Base-by-base conservation (phyloP, 73 alveolate genomes). In the Loxodes magnus region DNA sequence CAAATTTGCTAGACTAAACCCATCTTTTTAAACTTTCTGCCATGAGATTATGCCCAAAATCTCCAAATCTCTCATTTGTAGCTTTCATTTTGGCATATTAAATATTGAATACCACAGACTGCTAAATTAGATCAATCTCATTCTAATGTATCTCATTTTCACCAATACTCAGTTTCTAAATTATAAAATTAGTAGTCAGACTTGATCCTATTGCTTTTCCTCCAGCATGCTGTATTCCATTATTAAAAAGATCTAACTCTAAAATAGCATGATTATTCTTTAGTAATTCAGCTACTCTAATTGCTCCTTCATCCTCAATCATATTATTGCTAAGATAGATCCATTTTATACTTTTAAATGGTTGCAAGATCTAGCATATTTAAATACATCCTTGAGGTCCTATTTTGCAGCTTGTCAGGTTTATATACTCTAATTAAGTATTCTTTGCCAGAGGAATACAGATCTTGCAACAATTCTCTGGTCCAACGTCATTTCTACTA, bases 221-320 rank as follows among this genome's bases (percentile, higher is more conserved):
- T 25, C 83, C 90, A 28, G 24, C 67, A 22, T 48, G 71, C 5
- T 71, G 33, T 17, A 75, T 51, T 1, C 65, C 68, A 25, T 78
- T 67, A 43, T 71, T 67, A 49, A 75, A 75, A 2, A 75, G 43
- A 28, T 75, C 90, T 14, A 75, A 60, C 39, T 75, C 83, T 10
- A 30, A 35, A 7, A 75, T 35, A 42, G 74, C 25, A 19, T 58
- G 68, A 33, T 75, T 64, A 21, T 31, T 65, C 22, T 68, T 31
- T 29, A 75, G 39, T 21, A 75, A 64, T 17, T 68, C 55, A 5
- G 74, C 62, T 3, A 75, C 72, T 10, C 75, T 67, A 16, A 26
- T 59, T 25, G 83, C 83, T n/a, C 90, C 90, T 26, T 34, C 49
- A 20, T 75, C 83, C 10, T 74, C 79, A n/a, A 67, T 44, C 21